phyloP scores from a whole-genome alignment of 148 eudicot genomes.

The Vaccinium vitisidaea region DNA sequence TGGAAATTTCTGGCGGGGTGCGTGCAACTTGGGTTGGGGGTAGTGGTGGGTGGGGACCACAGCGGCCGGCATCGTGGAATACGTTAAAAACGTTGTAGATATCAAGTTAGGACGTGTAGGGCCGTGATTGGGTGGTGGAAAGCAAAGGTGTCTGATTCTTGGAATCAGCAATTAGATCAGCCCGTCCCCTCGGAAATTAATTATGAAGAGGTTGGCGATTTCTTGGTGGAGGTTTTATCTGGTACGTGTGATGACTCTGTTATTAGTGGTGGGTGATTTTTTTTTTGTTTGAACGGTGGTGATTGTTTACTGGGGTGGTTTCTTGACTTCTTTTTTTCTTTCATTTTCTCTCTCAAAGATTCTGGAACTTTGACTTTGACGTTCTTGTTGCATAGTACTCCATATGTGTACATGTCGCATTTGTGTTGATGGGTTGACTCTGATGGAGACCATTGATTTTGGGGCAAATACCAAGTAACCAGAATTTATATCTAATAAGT shows the following conservation, averaged over 20 bases:
- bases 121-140: not conserved
- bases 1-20: not conserved
- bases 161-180: slow-evolving; percentile 20
- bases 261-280: too few species aligned
- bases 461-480: not conserved
- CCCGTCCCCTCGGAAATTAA: slow-evolving; percentile 15
- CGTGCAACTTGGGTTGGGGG: not conserved
- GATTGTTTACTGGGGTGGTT: too few species aligned
- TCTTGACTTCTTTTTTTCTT: too few species aligned
- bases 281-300: too few species aligned
- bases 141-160: slow-evolving; percentile 4
- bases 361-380: not conserved
- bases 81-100: not conserved
- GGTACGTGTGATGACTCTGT: not conserved
- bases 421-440: not conserved
- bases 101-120: not conserved
- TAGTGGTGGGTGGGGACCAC: not conserved
- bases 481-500: too few species aligned
- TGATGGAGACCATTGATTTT: not conserved
- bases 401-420: not conserved
- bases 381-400: not conserved
- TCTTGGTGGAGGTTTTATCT: slow-evolving; percentile 14
- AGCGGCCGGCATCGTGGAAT: not conserved
- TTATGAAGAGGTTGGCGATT: not conserved
- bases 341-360: too few species aligned